Percentiles rank a stretch among this genome's conserved stretches.
phyloP scores from a whole-genome alignment of 108 stramenopile genomes.

The Pseudonitzschia pungens region DNA sequence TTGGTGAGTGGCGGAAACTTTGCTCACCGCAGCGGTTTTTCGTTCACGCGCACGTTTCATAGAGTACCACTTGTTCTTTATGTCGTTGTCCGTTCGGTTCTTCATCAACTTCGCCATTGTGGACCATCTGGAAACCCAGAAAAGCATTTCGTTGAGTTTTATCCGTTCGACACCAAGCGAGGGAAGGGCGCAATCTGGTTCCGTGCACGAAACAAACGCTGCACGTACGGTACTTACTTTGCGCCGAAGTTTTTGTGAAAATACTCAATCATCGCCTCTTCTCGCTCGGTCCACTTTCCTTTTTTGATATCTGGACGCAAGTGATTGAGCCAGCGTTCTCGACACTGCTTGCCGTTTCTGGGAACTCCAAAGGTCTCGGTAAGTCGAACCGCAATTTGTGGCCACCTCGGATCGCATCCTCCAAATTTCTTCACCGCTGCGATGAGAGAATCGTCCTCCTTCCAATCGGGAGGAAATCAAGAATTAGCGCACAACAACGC shows the following conservation, averaged over 20 bases:
- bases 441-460: conserved; percentile 29
- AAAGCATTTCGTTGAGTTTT: no score
- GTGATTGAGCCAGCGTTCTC: conserved; percentile 98
- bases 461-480: not conserved
- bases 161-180: no score
- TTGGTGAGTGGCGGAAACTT: no score
- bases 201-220: no score
- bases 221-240: no score
- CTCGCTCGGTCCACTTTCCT: conserved; percentile 80
- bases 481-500: not conserved
- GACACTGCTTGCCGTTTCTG: conserved; percentile 96
- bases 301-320: conserved; percentile 93
- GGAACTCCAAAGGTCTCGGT: conserved; percentile 21
- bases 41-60: conserved; percentile 28
- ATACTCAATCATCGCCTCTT: conserved; percentile 79
- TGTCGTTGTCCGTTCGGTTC: conserved; percentile 54
- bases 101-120: conserved; percentile 46
- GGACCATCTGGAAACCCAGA: conserved; percentile 36
- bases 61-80: conserved; percentile 62
- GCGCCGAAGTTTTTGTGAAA: conserved; percentile 40
- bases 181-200: no score
- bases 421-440: conserved; percentile 2
- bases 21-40: not conserved
- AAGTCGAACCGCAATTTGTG: conserved; percentile 22
- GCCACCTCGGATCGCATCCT: conserved; percentile 4